Base-by-base conservation (phyloP, 768 basidiomycete genomes). In the Porphyrellus cyaneotinctus region DNA sequence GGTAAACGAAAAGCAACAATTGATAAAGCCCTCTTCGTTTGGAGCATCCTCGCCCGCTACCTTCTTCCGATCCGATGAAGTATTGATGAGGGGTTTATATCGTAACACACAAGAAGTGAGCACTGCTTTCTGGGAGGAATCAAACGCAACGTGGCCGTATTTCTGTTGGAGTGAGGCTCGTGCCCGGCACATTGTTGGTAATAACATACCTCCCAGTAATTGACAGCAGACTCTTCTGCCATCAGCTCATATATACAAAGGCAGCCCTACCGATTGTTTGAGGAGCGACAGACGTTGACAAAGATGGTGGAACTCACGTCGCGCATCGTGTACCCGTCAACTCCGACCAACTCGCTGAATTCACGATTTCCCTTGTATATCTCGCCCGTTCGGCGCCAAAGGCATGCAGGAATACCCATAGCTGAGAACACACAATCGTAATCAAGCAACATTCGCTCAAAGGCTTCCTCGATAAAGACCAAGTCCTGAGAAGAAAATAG, bases 281-380 rank as follows among this genome's bases (percentile, higher is more conserved):
- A 45, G 22, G 26, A 30, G 43, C 7, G 6, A 33, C 18, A n/a
- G n/a, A 17, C 12, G 17, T 6, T 1, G 22, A 46, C 7, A n/a
- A 20, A 35, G 18, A 23, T 4, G 15, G 1, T 11, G 15, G 26
- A n/a, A 72, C 82, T 60, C 61, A 87, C 88, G 53, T 93, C 92
- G n/a, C 89, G 84, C 72, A 95, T 79, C 81, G 89, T 86, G 54
- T 83, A 83, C 35, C 90, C 88, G 52, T 93, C 90, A 28, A 97
- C 78, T 20, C 94, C 87, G 30, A 97, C 81, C 9, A 98, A 75
- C 63, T 92, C 91, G 7, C 92, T 86, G 67, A 99, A 97, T 71
- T 95, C 94, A 50, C 91, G 82, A 66, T 99, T 99, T 39, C 88
- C 95, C 70, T 98, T 98, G 77, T 97, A 98, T 57, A 98, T 98